phyloP scores from a whole-genome alignment of 192 early-diverging fungal species.

The Glomus cerebriforme region DNA sequence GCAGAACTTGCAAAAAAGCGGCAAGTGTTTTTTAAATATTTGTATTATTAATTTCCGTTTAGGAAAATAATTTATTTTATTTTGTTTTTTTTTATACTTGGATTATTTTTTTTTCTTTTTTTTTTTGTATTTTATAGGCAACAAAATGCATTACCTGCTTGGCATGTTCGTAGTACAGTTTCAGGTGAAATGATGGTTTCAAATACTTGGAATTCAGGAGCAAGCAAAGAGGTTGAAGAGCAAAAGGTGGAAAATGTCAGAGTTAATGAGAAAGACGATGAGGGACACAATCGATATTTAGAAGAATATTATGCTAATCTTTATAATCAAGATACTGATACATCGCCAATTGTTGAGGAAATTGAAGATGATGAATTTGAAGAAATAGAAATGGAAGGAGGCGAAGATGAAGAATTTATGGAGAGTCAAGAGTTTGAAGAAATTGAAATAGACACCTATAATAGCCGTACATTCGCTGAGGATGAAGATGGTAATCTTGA shows the following conservation, averaged over 20 bases:
- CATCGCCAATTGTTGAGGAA: conserved; percentile 35
- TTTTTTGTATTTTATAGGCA: conserved; percentile 36
- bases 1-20: conserved; percentile 66
- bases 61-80: neutral
- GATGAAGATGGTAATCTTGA: conserved; percentile 32
- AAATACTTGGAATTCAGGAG: conserved; percentile 37
- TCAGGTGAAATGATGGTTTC: conserved; percentile 53
- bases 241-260: conserved; percentile 41
- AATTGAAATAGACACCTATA: neutral
- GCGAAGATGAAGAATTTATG: conserved; percentile 22
- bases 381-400: neutral
- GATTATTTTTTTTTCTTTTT: neutral
- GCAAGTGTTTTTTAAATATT: neutral
- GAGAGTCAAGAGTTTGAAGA: neutral
- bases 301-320: conserved; percentile 25
- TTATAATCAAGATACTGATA: conserved; percentile 28
- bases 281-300: conserved; percentile 43
- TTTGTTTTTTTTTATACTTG: neutral
- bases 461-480: neutral
- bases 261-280: conserved; percentile 43
- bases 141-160: conserved; percentile 77
- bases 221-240: conserved; percentile 43
- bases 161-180: conserved; percentile 78
- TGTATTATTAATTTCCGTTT: neutral
- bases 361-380: conserved; percentile 32